Conservation (phyloP, 1,284 basidiomycete genomes). For the Sanghuangporus weigelae region DNA sequence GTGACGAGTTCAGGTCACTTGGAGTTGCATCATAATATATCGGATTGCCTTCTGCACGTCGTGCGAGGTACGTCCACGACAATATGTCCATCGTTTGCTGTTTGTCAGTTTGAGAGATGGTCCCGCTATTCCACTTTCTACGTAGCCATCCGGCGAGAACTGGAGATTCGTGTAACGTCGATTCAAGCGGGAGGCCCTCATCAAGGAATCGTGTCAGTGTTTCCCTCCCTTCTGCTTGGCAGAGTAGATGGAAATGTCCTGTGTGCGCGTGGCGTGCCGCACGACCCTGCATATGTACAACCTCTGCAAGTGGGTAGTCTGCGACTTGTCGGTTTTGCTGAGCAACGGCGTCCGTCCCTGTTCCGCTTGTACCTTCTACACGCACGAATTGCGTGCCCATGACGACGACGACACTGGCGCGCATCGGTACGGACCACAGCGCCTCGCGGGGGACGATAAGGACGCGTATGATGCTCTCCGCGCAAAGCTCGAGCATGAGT, state of each 20-base stretch:
- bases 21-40: conserved; percentile 71
- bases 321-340: conserved; percentile 60
- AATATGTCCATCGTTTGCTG: conserved; percentile 74
- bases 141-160: conserved; percentile 51
- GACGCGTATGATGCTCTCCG: conserved; percentile 76
- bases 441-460: conserved; percentile 80
- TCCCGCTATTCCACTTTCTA: conserved; percentile 33
- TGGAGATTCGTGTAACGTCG: conserved; percentile 55
- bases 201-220: conserved; percentile 78
- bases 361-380: conserved; percentile 30
- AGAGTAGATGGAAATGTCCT: conserved; percentile 82
- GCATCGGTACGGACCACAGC: conserved; percentile 83
- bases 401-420: conserved; percentile 77
- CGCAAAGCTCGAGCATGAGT: conserved; percentile 79
- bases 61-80: conserved; percentile 78
- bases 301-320: conserved; percentile 78
- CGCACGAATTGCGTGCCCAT: conserved; percentile 90
- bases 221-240: conserved; percentile 78
- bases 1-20: conserved; percentile 40
- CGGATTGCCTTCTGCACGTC: conserved; percentile 76
- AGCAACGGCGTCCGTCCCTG: conserved; percentile 26
- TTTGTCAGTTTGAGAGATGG: conserved; percentile 39
- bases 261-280: conserved; percentile 60
- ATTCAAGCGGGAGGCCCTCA: conserved; percentile 88
- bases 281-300: conserved; percentile 88